A percentile compares a stretch with the other conserved stretches of the same genome.
phyloP scores from a whole-genome alignment of 192 early-diverging fungal genomes.

The Umbelopsis vinacea region DNA sequence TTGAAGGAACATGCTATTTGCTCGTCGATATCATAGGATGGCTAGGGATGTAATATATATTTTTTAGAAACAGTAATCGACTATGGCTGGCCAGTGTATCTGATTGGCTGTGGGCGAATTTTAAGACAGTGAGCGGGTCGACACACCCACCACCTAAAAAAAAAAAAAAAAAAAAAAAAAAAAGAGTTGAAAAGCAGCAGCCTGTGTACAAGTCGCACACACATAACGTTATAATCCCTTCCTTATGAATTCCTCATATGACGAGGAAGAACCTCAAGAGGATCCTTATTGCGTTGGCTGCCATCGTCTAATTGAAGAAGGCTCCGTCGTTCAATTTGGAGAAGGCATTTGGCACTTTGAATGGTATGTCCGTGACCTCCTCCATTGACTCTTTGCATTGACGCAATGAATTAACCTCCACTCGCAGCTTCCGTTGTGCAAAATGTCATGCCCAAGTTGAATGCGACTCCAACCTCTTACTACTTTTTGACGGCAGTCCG shows the following conservation, averaged over 20 bases:
- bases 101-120: no score
- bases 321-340: constrained; percentile 81
- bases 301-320: constrained; percentile 71
- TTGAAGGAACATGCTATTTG: no score
- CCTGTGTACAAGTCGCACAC: neutral
- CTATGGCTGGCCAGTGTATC: no score
- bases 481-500: constrained; percentile 82
- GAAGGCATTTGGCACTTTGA: constrained; percentile 87
- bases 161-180: constrained; percentile 13
- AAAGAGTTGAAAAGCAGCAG: neutral
- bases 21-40: no score
- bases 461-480: constrained; percentile 76
- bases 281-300: constrained; percentile 73
- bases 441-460: constrained; percentile 78
- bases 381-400: neutral
- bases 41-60: no score
- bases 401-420: neutral
- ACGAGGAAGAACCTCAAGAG: constrained; percentile 39
- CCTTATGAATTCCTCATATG: constrained; percentile 19
- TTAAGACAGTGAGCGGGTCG: no score
- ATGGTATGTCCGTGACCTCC: constrained; percentile 54
- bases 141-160: no score
- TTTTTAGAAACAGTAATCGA: no score
- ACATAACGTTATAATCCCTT: neutral
- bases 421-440: constrained; percentile 72